Base-by-base conservation (phyloP, 441 rosid genomes). In the Macaranga tanarius region DNA sequence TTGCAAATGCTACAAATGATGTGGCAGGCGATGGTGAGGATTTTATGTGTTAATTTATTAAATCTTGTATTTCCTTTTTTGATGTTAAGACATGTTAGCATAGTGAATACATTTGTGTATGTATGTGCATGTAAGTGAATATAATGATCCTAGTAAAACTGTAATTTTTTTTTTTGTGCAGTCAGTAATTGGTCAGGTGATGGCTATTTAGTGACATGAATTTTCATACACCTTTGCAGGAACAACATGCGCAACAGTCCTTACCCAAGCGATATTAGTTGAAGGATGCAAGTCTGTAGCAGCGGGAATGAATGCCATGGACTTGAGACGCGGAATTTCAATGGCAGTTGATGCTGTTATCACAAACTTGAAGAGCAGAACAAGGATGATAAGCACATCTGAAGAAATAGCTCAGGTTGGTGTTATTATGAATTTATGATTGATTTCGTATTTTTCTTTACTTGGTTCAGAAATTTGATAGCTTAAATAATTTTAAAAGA, bases 321-420 rank as follows among this genome's bases (percentile, higher is more conserved):
- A 91, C 80, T 77, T 91, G 23, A 83, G 98, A 69, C 89, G 97
- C 25, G 98, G 97, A 62, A 93, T 93, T 50, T 68, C 86, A 8
- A 83, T 93, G 97, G 98, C 97, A 15, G 98, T 93, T 74, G 98
- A 93, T 80, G 28, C 87, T 19, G 97, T 93, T 48, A 92, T 93
- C 28, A 85, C 97, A n/a, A 86, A 84, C 80, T 82, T 93, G 82
- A 93, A 93, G 65, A 88, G 97, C 79, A 81, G 90, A 71, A 91
- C 98, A n/a, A 71, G 88, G 34, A 93, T 89, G 98, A 93, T 93
- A 70, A 91, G 97, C 82, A 91, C 98, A 26, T 93, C 98, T 0
- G 98, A 93, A 77, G 98, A 93, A 77, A 93, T 93, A 58, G 98
- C 97, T 7, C 98, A 92, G 83, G 95, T 93, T 70, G 97, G 98